phyloP scores from a whole-genome alignment of 1,284 basidiomycete species.

The Sporisorium graminicola region DNA sequence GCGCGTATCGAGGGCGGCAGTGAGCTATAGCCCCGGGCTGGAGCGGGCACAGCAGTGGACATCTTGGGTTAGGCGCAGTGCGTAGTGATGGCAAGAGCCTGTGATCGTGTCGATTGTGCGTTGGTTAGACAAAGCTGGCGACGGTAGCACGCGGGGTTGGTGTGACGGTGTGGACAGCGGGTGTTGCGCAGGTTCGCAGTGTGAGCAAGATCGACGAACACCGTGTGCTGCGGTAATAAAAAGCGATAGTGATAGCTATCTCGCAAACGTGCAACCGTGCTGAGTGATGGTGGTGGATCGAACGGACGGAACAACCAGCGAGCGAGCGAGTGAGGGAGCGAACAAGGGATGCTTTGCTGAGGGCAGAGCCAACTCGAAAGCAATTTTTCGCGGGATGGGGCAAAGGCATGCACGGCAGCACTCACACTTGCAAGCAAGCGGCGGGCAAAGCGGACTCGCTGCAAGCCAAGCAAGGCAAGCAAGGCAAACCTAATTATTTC shows the following conservation, averaged over 20 bases:
- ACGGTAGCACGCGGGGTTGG: background rate
- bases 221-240: background rate
- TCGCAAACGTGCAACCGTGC: background rate
- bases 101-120: background rate
- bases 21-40: conserved; percentile 29
- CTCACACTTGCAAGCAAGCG: background rate
- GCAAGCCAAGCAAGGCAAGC: too few relatives aligned
- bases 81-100: background rate
- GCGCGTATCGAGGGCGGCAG: conserved; percentile 27
- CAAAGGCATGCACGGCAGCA: conserved; percentile 4
- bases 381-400: background rate
- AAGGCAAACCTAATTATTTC: background rate
- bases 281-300: background rate
- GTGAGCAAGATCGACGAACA: background rate
- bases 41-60: conserved; percentile 35
- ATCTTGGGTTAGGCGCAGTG: conserved; percentile 5
- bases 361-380: background rate
- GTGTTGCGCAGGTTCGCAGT: too few relatives aligned
- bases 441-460: conserved; percentile 1
- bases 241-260: background rate
- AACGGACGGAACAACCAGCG: background rate
- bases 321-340: background rate
- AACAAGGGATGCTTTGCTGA: background rate
- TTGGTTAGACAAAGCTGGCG: background rate
- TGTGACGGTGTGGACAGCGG: background rate